Conservation (phyloP, 805 yeast genomes). For the Wickerhamia fluorescens region DNA sequence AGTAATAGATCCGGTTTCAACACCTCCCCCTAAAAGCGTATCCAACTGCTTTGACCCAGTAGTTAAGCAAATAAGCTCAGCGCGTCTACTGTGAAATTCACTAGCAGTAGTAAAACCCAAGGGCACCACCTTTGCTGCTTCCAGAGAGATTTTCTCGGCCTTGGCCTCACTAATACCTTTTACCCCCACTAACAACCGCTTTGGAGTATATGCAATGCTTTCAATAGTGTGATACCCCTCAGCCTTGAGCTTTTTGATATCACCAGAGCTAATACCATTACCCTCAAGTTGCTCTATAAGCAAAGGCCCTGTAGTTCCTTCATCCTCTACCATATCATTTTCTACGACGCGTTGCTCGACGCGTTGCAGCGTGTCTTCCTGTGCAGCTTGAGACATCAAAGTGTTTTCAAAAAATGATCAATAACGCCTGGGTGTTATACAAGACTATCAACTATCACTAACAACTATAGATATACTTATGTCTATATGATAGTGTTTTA, state of each 20-base stretch:
- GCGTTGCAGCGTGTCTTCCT: conserved; percentile 2
- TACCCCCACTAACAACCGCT: conserved; percentile 64
- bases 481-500: no score
- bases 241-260: conserved; percentile 71
- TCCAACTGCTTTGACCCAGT: conserved; percentile 95
- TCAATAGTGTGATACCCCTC: conserved; percentile 88
- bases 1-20: conserved; percentile 95
- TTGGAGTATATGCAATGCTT: conserved; percentile 88
- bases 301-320: conserved; percentile 49
- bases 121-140: conserved; percentile 83
- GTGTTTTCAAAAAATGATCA: no score
- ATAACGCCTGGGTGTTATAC: no score
- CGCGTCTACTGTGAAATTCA: conserved; percentile 82
- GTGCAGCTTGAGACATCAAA: conserved; percentile 7
- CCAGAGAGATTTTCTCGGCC: conserved; percentile 76
- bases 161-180: conserved; percentile 95
- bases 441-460: no score
- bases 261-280: conserved; percentile 77
- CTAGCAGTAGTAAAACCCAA: conserved; percentile 97
- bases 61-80: conserved; percentile 86
- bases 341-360: no score
- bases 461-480: no score
- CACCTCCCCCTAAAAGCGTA: conserved; percentile 90
- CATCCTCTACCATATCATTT: conserved; percentile 55
- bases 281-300: conserved; percentile 56